These are phyloP conservation scores for Ligustrum vulgare DNA, from an alignment of 257 asterid genomes.

Conservation along the genomic window DNA sequence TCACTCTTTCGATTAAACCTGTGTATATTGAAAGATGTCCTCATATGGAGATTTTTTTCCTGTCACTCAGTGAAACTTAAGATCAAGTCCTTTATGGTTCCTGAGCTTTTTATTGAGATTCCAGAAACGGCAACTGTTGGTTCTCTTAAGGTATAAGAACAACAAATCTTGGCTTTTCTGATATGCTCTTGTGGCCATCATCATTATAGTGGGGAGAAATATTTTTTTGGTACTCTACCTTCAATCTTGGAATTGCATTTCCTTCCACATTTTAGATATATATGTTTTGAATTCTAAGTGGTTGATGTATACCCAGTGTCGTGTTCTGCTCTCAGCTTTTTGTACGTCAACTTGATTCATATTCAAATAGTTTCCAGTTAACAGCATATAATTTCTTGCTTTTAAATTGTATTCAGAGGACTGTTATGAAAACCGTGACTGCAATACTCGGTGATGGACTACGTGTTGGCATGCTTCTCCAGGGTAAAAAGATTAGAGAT, in stretches of 20 bases:
- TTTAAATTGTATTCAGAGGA: constrained; percentile 46
- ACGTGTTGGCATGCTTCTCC: constrained; percentile 80
- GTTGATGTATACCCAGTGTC: neutral
- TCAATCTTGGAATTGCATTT: neutral
- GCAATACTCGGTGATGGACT: constrained; percentile 82
- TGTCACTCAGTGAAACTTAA: constrained; percentile 77
- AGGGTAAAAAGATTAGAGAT: constrained; percentile 90
- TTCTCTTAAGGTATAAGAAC: constrained; percentile 70
- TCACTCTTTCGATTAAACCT: neutral
- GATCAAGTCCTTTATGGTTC: constrained; percentile 91
- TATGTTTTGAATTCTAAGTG: neutral
- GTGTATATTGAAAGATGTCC: constrained; percentile 24
- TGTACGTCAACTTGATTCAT: neutral
- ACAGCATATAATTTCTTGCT: constrained; percentile 24
- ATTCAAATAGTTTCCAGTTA: neutral
- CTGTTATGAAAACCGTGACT: constrained; percentile 89
- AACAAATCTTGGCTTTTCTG: neutral
- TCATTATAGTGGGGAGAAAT: neutral
- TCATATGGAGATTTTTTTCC: constrained; percentile 27
- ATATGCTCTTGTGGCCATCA: neutral
- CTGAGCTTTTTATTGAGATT: constrained; percentile 83
- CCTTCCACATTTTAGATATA: neutral
- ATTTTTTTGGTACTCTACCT: neutral
- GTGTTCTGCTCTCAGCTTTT: neutral
- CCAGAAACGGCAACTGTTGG: constrained; percentile 94